A percentile compares a stretch with the other conserved stretches of the same genome.
phyloP scores from a whole-genome alignment of 2,329 filamentous ascomycete genomes.

The Hypoxylon rubiginosum region DNA sequence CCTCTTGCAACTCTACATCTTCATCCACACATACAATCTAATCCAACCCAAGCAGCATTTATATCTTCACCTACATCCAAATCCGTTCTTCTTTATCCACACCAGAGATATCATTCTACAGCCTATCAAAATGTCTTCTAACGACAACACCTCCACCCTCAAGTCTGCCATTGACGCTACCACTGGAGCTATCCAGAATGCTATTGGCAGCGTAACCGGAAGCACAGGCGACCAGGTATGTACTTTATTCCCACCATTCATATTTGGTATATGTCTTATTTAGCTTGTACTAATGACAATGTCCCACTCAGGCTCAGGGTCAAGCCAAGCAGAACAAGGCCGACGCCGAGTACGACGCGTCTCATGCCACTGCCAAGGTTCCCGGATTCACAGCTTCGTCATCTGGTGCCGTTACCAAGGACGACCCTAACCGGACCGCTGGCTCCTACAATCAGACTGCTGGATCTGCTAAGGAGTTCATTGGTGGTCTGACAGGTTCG shows the following conservation, averaged over 20 bases:
- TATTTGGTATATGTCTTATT: background rate
- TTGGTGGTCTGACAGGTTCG: slow-evolving; percentile 81
- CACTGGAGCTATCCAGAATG: slow-evolving; percentile 78
- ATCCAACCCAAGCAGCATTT: background rate
- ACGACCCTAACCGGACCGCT: slow-evolving; percentile 77
- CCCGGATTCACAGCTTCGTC: slow-evolving; percentile 78
- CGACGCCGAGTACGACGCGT: slow-evolving; percentile 76
- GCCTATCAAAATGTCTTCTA: slow-evolving; percentile 56
- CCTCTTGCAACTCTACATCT: background rate
- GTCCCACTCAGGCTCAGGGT: slow-evolving; percentile 64
- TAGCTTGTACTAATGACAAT: slow-evolving; percentile 23
- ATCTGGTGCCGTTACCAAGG: slow-evolving; percentile 77
- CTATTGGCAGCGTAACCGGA: slow-evolving; percentile 79
- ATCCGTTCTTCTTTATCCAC: slow-evolving; percentile 1
- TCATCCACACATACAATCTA: background rate
- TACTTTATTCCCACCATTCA: background rate
- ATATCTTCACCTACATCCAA: slow-evolving; percentile 7
- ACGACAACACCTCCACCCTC: slow-evolving; percentile 76
- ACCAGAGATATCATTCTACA: slow-evolving; percentile 46
- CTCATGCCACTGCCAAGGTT: slow-evolving; percentile 80
- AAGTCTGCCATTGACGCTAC: slow-evolving; percentile 83
- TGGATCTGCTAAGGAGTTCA: slow-evolving; percentile 85
- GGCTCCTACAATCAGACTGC: slow-evolving; percentile 91
- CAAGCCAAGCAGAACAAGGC: slow-evolving; percentile 75
- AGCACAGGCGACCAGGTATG: slow-evolving; percentile 74